These are phyloP conservation scores for Sporisorium iseilematis-ciliati DNA, from an alignment of 1,284 basidiomycete species.

Conservation along the genomic window DNA sequence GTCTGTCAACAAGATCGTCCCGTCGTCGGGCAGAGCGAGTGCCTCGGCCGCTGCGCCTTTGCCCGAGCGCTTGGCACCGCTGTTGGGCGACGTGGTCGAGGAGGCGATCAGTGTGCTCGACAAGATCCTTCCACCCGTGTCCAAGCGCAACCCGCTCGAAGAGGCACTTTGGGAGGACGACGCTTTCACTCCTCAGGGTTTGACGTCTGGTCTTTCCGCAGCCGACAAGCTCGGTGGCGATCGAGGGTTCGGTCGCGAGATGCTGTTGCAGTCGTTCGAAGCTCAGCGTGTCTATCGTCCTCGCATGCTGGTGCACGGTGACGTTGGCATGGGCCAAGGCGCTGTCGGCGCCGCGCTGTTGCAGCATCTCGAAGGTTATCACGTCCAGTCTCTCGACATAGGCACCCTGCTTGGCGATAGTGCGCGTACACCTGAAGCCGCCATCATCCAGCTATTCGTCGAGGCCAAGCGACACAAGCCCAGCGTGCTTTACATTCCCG, in stretches of 20 bases:
- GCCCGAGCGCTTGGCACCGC: conserved; percentile 84
- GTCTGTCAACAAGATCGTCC: conserved; percentile 84
- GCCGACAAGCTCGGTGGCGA: conserved; percentile 52
- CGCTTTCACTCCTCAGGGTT: conserved; percentile 75
- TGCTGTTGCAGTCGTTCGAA: conserved; percentile 80
- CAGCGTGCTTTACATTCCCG: conserved; percentile 93
- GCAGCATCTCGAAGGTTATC: conserved; percentile 94
- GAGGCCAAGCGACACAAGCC: conserved; percentile 98
- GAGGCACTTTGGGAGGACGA: conserved; percentile 83
- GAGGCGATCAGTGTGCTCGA: conserved; percentile 78
- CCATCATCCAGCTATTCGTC: conserved; percentile 94
- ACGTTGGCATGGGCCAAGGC: conserved; percentile 87
- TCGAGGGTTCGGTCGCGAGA: conserved; percentile 65
- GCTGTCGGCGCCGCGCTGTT: conserved; percentile 90
- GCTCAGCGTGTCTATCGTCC: conserved; percentile 90
- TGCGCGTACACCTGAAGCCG: conserved; percentile 87
- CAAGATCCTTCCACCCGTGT: conserved; percentile 69
- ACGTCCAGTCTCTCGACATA: conserved; percentile 92
- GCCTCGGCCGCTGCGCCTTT: conserved; percentile 86
- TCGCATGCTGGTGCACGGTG: conserved; percentile 85
- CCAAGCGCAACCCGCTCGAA: conserved; percentile 76
- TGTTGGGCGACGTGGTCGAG: conserved; percentile 80
- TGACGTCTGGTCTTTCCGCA: conserved; percentile 31
- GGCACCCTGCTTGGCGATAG: conserved; percentile 90
- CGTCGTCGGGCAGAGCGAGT: conserved; percentile 91